Evolutionary conservation across 176 grass and related monocot species (phyloP).

Genomic region (Musa itinerans): DNA sequence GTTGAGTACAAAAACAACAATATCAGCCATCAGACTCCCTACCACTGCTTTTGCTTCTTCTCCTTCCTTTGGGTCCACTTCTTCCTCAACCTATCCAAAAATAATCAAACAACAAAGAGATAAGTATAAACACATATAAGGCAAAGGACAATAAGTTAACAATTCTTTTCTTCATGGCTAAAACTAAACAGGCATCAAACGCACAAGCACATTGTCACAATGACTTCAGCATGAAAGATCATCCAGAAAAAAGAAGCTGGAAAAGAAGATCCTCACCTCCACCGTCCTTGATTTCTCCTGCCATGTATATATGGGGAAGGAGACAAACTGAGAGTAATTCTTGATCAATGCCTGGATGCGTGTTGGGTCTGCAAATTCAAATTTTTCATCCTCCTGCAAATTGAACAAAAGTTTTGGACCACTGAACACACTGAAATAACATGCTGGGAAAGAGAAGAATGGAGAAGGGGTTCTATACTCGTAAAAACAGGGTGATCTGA

Average conservation of each 20-base stretch:
- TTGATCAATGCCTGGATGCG: constrained; percentile 78
- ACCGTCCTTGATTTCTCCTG: constrained; percentile 86
- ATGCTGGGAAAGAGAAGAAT: constrained; percentile 7
- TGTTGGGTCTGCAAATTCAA: constrained; percentile 67
- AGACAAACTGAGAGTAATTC: constrained; percentile 89
- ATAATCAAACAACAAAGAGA: constrained; percentile 15
- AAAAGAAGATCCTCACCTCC: constrained; percentile 34
- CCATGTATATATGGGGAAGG: constrained; percentile 93
- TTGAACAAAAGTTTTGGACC: background rate
- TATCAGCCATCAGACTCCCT: constrained; percentile 15
- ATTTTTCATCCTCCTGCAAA: constrained; percentile 69
- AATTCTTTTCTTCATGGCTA: background rate
- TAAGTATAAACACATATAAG: background rate
- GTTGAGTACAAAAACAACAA: background rate
- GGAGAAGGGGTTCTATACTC: constrained; percentile 26
- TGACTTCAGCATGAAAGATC: background rate
- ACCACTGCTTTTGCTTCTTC: constrained; percentile 57
- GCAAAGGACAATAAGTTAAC: background rate
- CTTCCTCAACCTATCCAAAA: constrained; percentile 53
- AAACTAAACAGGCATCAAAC: background rate
- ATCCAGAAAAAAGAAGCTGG: background rate
- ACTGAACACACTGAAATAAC: constrained; percentile 1
- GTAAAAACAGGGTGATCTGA: constrained; percentile 77
- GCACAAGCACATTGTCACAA: too few species aligned
- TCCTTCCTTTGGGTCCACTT: constrained; percentile 59